Evolutionary conservation across 192 early-diverging fungal species (phyloP).

Genomic region (Dimargaris cristalligena): DNA sequence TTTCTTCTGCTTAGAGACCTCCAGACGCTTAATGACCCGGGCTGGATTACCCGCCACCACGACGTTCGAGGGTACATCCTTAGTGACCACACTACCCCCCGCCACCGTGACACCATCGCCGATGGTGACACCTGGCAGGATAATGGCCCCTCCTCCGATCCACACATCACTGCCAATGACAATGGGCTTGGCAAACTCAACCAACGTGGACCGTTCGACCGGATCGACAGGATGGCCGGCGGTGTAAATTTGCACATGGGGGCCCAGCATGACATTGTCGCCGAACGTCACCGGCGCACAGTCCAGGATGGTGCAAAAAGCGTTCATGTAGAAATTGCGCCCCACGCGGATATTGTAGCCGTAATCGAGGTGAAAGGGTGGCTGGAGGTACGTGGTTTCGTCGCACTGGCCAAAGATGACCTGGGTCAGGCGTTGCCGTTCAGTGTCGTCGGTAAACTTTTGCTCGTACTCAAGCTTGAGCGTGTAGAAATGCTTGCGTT

Average conservation of each 20-base stretch:
- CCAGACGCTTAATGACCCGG: conserved; percentile 41
- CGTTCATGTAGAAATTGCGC: conserved; percentile 58
- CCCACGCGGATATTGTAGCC: conserved; percentile 55
- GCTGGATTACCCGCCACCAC: conserved; percentile 84
- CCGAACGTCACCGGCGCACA: conserved; percentile 54
- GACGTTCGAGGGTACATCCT: conserved; percentile 57
- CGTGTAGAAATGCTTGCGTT: conserved; percentile 16
- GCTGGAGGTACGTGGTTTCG: conserved; percentile 35
- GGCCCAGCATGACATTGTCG: conserved; percentile 53
- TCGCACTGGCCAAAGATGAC: conserved; percentile 40
- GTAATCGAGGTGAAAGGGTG: conserved; percentile 61
- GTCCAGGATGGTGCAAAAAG: conserved; percentile 59
- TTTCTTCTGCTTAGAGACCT: conserved; percentile 11
- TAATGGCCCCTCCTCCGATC: conserved; percentile 66
- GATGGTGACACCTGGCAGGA: conserved; percentile 77
- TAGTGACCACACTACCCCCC: conserved; percentile 79
- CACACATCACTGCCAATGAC: conserved; percentile 75
- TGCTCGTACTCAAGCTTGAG: conserved; percentile 19
- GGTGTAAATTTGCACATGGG: conserved; percentile 56
- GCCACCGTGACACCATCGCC: conserved; percentile 58
- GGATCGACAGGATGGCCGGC: conserved; percentile 60
- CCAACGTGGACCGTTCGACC: not conserved
- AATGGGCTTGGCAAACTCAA: conserved; percentile 12
- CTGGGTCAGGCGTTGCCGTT: conserved; percentile 15
- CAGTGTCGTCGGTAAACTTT: conserved; percentile 17